Base-by-base conservation (phyloP, 108 stramenopile genomes). In the Conticribra guillardii region DNA sequence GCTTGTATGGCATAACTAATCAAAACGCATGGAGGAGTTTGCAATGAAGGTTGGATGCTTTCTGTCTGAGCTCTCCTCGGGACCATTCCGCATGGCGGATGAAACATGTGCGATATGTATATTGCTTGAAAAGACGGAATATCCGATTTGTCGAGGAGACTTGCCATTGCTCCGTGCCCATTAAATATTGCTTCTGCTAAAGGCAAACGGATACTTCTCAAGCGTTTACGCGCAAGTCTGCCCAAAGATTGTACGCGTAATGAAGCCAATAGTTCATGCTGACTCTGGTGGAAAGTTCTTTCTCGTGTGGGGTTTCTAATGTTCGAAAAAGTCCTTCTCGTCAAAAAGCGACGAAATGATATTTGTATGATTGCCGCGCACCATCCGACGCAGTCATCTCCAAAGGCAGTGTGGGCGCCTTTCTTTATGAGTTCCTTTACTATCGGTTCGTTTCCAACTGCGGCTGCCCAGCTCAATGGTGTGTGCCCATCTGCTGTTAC, bases 151-250 rank as follows among this genome's bases (percentile, higher is more conserved):
- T 74, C 52, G 18, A 83, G 67, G 2, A 70, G 16, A 9, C 48
- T 31, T 15, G 52, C 51, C 9, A 79, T 33, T 15, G 63, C 23
- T 22, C 46, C 18, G 54, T 83, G 51, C 1, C 82, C 73, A 60
- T 83, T 83, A 60, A 46, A 79, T 29, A 74, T 46, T 9, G 82
- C 82, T 60, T 79, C 82, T 8, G 59, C 37, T 2, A 83, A 47
- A 11, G 82, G 78, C 33, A 83, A 49, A 5, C 74, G 77, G 19
- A 76, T 22, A 29, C 60, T 37, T 27, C 37, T 52, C 30, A 67
- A 55, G 16, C 70, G 54, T 34, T 64, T 51, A 16, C 70, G 53
- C 41, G 76, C 30, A 21, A 67, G 63, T 21, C 54, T 65, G n/a
- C 37, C 27, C 75, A 81, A 65, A 31, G 57, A 51, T 71, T 63